A percentile compares a stretch with the other conserved stretches of the same genome.
These are phyloP conservation scores for Tricholoma flavovirens DNA, from an alignment of 768 basidiomycete species.

Conservation along the genomic window DNA sequence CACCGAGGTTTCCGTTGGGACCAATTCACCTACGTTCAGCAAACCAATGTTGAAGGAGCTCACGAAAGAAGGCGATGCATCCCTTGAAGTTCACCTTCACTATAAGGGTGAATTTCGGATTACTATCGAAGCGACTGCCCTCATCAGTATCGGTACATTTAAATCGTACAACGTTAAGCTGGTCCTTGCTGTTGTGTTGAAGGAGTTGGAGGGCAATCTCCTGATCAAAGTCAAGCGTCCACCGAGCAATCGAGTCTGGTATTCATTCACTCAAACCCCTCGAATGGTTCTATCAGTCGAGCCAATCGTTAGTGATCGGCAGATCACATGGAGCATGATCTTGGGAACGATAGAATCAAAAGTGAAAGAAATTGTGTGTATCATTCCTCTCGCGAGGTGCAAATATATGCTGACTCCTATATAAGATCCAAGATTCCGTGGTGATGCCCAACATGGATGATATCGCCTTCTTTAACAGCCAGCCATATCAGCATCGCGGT, in stretches of 20 bases:
- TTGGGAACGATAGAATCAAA: constrained; percentile 83
- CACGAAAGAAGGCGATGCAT: constrained; percentile 88
- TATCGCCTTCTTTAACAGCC: constrained; percentile 89
- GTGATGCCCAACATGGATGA: constrained; percentile 99
- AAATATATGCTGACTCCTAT: constrained; percentile 1
- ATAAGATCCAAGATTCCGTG: constrained; percentile 85
- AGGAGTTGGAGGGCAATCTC: constrained; percentile 88
- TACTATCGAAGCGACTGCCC: constrained; percentile 84
- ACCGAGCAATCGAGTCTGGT: constrained; percentile 94
- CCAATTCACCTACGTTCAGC: constrained; percentile 78
- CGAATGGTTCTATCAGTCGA: constrained; percentile 85
- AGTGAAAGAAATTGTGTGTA: constrained; percentile 80
- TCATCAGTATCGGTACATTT: constrained; percentile 76
- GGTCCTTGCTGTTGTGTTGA: constrained; percentile 81
- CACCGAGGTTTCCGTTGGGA: constrained; percentile 85
- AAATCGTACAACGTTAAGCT: constrained; percentile 89
- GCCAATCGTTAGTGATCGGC: constrained; percentile 90
- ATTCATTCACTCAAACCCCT: constrained; percentile 87
- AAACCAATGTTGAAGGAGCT: constrained; percentile 99
- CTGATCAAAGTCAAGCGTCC: constrained; percentile 89
- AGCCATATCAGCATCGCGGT: constrained; percentile 58
- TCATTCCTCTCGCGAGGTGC: neutral
- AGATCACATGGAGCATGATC: constrained; percentile 93
- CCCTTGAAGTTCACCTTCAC: constrained; percentile 77
- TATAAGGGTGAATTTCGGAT: constrained; percentile 89